Base-by-base conservation (phyloP, 345 rosid species). In the Sisymbrium altissimum region DNA sequence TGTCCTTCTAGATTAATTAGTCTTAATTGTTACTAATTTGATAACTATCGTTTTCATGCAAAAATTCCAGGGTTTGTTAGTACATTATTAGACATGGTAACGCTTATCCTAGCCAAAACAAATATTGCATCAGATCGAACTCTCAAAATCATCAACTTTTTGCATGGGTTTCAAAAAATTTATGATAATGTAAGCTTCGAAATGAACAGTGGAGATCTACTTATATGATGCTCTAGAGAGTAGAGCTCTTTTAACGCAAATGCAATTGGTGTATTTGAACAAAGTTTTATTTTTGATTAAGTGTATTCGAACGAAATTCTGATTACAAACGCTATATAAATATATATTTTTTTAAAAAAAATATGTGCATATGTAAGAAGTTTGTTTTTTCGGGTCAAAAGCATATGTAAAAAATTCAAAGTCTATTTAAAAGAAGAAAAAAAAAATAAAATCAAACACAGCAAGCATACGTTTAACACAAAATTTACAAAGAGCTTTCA, bases 21-120 rank as follows among this genome's bases (percentile, higher is more conserved):
- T 53, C 55, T 54, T 53, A 4, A 70, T 63, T 63, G 33, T 36
- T 76, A 4, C n/a, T n/a, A 30, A 30, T 49, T 46, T 57, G 61
- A 11, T 76, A 62, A 46, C 65, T 36, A 76, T 54, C 60, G 19
- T 76, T 75, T 58, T 75, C 79, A 65, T 65, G 50, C 41, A 55
- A 53, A 50, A 39, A 5, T 9, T 41, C 33, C 70, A 52, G 57
- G 41, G 23, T 58, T 55, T 39, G 12, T 43, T 10, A n/a, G n/a
- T n/a, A 1, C 41, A 3, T 66, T 27, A 12, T 46, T 27, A 14
- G 21, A 40, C 61, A 40, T 40, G 13, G 4, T 29, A 59, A 14
- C 61, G 25, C 53, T 15, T 12, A 50, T 18, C 25, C 12, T 50
- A 39, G 7, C 39, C 18, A 9, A 45, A 15, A 15, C 3, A 61